Evolutionary conservation across 2,329 filamentous ascomycete species (phyloP).

Genomic region (Coniosporium tulheliwenetii): DNA sequence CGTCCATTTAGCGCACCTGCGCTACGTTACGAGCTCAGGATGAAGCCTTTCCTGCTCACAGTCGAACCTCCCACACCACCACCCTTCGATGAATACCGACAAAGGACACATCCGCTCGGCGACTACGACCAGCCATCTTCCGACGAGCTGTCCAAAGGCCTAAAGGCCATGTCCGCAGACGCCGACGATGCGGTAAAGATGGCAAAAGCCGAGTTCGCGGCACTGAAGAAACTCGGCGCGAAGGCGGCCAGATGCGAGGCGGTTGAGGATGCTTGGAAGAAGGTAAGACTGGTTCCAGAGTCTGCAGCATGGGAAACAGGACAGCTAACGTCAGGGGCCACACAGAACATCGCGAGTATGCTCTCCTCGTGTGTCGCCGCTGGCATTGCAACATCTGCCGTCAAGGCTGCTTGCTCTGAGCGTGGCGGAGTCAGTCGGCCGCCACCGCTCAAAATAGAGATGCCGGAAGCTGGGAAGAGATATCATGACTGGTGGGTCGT

Average conservation of each 20-base stretch:
- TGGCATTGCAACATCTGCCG: slow-evolving; percentile 13
- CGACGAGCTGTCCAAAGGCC: slow-evolving; percentile 10
- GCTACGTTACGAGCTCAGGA: slow-evolving; percentile 66
- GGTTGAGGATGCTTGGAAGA: slow-evolving; percentile 21
- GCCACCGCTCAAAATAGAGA: slow-evolving; percentile 14
- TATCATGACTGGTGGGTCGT: slow-evolving; percentile 31
- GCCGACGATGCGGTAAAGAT: slow-evolving; percentile 14
- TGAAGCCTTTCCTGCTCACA: slow-evolving; percentile 69
- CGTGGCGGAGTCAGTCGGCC: slow-evolving; percentile 2
- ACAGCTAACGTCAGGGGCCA: neutral
- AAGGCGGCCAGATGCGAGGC: slow-evolving; percentile 17
- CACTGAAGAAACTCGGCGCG: slow-evolving; percentile 20
- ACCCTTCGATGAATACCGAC: slow-evolving; percentile 24
- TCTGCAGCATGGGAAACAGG: neutral
- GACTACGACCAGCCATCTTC: slow-evolving; percentile 22
- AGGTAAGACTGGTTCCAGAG: slow-evolving; percentile 5
- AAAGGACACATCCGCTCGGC: too few species aligned
- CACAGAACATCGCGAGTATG: slow-evolving; percentile 1
- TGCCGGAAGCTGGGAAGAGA: slow-evolving; percentile 21
- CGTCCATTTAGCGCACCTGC: slow-evolving; percentile 52
- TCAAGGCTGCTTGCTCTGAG: slow-evolving; percentile 2
- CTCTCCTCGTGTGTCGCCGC: slow-evolving; percentile 13
- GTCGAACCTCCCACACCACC: slow-evolving; percentile 49
- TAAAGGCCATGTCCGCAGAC: slow-evolving; percentile 2
- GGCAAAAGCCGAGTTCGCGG: slow-evolving; percentile 18